These are phyloP conservation scores for Microdochium bolleyi DNA, from an alignment of 2,329 filamentous ascomycete genomes.

Conservation along the genomic window DNA sequence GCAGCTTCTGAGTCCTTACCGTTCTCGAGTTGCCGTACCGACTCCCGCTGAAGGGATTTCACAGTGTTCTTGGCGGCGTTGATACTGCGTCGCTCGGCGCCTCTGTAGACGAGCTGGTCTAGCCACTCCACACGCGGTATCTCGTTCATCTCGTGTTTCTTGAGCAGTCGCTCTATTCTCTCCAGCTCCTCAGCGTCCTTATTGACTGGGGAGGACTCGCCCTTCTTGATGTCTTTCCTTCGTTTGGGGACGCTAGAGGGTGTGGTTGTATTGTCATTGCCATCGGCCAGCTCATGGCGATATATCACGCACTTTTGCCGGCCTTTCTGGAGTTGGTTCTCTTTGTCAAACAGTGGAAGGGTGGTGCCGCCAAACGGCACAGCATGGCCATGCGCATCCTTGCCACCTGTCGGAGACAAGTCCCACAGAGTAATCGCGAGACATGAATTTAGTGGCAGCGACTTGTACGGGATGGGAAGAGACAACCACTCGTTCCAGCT, in stretches of 20 bases:
- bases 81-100: conserved; percentile 69
- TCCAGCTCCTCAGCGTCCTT: conserved; percentile 80
- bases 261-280: conserved; percentile 71
- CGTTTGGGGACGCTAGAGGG: conserved; percentile 57
- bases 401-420: conserved; percentile 69
- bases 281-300: conserved; percentile 76
- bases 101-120: conserved; percentile 87
- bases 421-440: conserved; percentile 96
- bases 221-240: conserved; percentile 41
- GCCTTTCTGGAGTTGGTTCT: conserved; percentile 86
- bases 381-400: conserved; percentile 64
- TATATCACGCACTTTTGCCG: conserved; percentile 86
- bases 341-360: conserved; percentile 81
- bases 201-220: conserved; percentile 44
- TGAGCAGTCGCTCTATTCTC: conserved; percentile 80
- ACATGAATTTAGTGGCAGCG: conserved; percentile 72
- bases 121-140: conserved; percentile 91
- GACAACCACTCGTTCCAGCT: conserved; percentile 97
- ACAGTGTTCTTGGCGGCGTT: conserved; percentile 57
- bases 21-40: conserved; percentile 19
- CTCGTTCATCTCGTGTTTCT: conserved; percentile 97
- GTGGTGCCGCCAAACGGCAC: conserved; percentile 94
- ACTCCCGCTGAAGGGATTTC: conserved; percentile 46
- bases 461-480: conserved; percentile 76
- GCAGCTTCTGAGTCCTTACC: conserved; percentile 23